Base-by-base conservation (phyloP, 192 early-diverging fungal genomes). In the Paraglomus occultum region DNA sequence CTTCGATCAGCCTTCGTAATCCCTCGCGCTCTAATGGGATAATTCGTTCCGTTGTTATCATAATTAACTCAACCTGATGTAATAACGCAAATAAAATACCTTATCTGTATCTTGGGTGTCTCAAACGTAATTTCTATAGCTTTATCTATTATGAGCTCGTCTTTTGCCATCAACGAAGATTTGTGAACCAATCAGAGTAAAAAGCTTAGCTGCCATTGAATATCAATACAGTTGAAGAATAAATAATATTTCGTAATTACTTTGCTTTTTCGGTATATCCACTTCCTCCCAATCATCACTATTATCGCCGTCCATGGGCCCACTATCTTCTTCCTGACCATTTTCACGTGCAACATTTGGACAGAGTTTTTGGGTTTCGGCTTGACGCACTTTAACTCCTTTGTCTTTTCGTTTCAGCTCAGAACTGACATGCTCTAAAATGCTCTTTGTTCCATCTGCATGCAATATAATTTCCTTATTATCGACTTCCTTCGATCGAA, bases 1-100 rank as follows among this genome's bases (percentile, higher is more conserved):
- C 71, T 69, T 20, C 88, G 78, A 45, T 86, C 79, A 52, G 78
- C 70, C 55, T 85, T 83, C 17, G 77, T 73, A 9, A 88, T 75
- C 11, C 82, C 78, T 40, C 65, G 49, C 11, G 74, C 64, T 70
- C 79, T 84, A 63, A 50, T 57, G 50, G 23, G 50, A 31, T 38
- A 17, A 43, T 38, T 39, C n/a, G 4, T 20, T 31, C 48, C 20
- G 38, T 22, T 6, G 15, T 31, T 42, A 45, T 60, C 45, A 22
- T 9, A 47, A 54, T 50, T 38, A 38, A 17, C n/a, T 44, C 31
- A 31, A 31, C 10, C 67, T 20, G 39, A 67, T 17, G 38, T 6
- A 49, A 54, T 59, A 54, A 12, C 31, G 3, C 31, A 44, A 50
- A 1, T 47, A n/a, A 31, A 6, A 39, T 60, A 62, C 63, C 45